Base-by-base conservation (phyloP, 2,329 filamentous ascomycete species). In the Scolecobasidium constrictum region DNA sequence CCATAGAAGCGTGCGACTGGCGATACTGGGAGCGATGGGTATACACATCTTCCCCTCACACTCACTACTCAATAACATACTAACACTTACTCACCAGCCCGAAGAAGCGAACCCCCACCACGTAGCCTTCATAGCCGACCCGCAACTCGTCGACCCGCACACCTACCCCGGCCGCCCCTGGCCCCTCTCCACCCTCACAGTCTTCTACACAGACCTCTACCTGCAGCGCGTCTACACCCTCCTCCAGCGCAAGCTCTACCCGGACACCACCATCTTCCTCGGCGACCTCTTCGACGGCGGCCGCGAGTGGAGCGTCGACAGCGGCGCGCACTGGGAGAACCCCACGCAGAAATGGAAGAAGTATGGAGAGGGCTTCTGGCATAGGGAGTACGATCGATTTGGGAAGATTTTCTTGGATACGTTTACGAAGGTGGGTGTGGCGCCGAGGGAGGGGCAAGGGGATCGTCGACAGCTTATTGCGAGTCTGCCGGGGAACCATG, bases 251-350 rank as follows among this genome's bases (percentile, higher is more conserved):
- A 66, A 76, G 15, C 69, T 96, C 12, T 75, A 76, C n/a, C 92
- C 92, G 0, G 86, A 95, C 57, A 88, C 84, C 13, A 69, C 94
- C 1, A 77, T 95, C 56, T 96, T 98, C 56, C 68, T 98, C 0
- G 92, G 92, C 5, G 92, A 98, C 57, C 67, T 98, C 1, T 95
- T 98, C 54, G 92, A 98, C 56, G 92, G 92, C 3, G 92, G 92
- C 6, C 76, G 92, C 51, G 92, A 98, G 67, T 98, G 92, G 92
- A 83, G 81, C 51, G 90, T 88, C 11, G 66, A 62, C 2, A 69
- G 69, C 18, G 81, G 75, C 46, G 53, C 18, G 12, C 5, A 3
- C 2, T 44, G 36, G 35, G 31, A 49, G 13, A 73, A 68, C 41
- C 70, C 85, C 1, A 77, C 83, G 53, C 68, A 72, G 48, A 86